Evolutionary conservation across 106 monocot genomes (phyloP).

Genomic region (Dioscorea dumetorum): DNA sequence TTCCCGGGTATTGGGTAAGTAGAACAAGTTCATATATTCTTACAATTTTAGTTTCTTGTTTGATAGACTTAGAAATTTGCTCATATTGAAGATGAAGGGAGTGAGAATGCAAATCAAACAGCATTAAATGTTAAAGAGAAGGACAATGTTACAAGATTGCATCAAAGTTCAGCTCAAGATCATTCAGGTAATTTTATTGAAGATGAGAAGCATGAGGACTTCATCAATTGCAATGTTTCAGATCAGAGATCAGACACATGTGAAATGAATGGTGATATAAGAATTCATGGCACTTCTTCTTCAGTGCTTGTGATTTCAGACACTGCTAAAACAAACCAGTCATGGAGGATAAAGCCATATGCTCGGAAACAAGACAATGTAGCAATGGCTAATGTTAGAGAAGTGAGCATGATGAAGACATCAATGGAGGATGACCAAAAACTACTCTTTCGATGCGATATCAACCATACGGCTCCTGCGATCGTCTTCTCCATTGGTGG

Average conservation of each 20-base stretch:
- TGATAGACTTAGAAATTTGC: too few species aligned
- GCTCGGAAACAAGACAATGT: slow-evolving; percentile 16
- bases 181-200: background rate
- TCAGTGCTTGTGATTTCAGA: slow-evolving; percentile 6
- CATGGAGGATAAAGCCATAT: slow-evolving; percentile 22
- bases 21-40: too few species aligned
- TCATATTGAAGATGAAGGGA: too few species aligned
- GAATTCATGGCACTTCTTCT: slow-evolving; percentile 17
- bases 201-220: background rate
- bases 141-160: too few species aligned
- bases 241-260: slow-evolving; percentile 12
- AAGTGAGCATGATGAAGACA: slow-evolving; percentile 17
- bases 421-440: background rate
- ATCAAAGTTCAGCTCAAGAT: background rate
- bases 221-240: slow-evolving; percentile 3
- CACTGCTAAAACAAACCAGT: background rate
- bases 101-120: too few species aligned
- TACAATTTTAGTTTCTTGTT: too few species aligned
- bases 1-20: too few species aligned
- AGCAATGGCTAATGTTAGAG: slow-evolving; percentile 3
- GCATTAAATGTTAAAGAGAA: too few species aligned
- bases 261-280: slow-evolving; percentile 21
- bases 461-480: slow-evolving; percentile 31
- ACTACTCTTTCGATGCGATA: background rate
- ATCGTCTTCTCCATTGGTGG: slow-evolving; percentile 41